Evolutionary conservation across 352 stramenopile species (phyloP), one percentile per base, ranked within the genome.

Genomic region (Phytopythium montanum): DNA sequence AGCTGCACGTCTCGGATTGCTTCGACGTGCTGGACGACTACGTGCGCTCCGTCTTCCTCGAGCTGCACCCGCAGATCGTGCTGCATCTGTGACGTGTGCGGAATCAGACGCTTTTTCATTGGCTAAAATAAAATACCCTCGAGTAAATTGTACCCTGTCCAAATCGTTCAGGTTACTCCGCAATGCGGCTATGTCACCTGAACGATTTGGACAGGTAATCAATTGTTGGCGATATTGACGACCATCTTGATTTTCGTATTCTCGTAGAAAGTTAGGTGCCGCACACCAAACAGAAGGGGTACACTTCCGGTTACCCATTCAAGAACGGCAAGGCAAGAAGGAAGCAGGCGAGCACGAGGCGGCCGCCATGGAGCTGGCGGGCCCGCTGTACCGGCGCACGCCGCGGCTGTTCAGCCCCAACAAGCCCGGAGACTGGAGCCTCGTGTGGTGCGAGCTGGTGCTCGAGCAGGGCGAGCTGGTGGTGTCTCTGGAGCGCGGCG

Each of bases 21-120:
- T 92, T 92, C 46, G 82, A 92, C 56, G 80, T 92, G 45, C 68
- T 87, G 5, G 76, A 77, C n/a, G 80, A 90, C 61, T 90, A 90
- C 59, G 72, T 92, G 14, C 70, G 68, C 44, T 77, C 76, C 29
- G 57, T 90, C 29, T 92, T 81, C 62, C 61, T 65, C 5, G 82
- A 92, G 59, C 73, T 90, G 14, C 54, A 84, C 44, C 77, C 77
- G 3, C 21, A 65, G 8, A 31, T 84, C 29, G 66, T 19, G 1
- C 23, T 59, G 1, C n/a, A 16, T 6, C 8, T 59, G 38, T 50
- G 16, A 50, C 33, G 33, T 38, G 33, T 13, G 31, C 31, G 31
- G 12, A 13, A 6, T 7, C 1, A 10, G 5, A 8, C 31, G 31
- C 31, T n/a, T n/a, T n/a, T n/a, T n/a, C n/a, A n/a, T n/a, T n/a